Percentiles rank a stretch among this genome's conserved stretches.
phyloP scores from a whole-genome alignment of 805 yeast genomes.

The Lipomyces spencermartinsiae region DNA sequence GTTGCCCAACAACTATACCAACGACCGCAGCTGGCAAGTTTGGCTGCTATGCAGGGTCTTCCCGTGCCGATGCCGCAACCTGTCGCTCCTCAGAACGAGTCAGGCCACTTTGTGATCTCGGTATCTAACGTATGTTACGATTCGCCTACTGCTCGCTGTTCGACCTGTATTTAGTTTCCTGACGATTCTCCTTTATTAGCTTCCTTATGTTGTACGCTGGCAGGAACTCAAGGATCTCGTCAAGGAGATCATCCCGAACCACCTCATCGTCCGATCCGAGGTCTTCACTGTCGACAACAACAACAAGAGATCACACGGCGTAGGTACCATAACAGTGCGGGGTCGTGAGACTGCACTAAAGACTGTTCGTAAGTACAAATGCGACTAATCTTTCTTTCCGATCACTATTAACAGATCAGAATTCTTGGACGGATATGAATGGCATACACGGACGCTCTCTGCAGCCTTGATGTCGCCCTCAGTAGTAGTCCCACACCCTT shows the following conservation, averaged over 20 bases:
- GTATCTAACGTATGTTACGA: slow-evolving; percentile 17
- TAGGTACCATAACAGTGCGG: slow-evolving; percentile 33
- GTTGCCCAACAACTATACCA: not conserved
- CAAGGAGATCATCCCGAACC: slow-evolving; percentile 32
- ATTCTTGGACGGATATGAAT: slow-evolving; percentile 30
- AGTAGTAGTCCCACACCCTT: not conserved
- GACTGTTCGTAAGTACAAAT: slow-evolving; percentile 21
- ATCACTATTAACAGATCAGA: slow-evolving; percentile 11
- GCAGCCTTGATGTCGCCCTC: slow-evolving; percentile 12
- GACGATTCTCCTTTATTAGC: slow-evolving; percentile 12
- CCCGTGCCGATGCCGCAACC: not conserved
- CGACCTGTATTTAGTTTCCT: slow-evolving; percentile 12
- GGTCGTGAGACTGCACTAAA: slow-evolving; percentile 34
- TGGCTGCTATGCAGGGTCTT: not conserved
- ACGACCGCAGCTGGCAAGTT: not conserved
- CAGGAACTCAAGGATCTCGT: slow-evolving; percentile 40
- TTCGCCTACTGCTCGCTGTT: not conserved
- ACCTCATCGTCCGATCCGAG: slow-evolving; percentile 32
- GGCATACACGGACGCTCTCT: slow-evolving; percentile 33
- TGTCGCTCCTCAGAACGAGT: slow-evolving; percentile 7
- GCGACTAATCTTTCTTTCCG: not conserved
- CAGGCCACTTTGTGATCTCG: slow-evolving; percentile 12
- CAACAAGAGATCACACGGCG: slow-evolving; percentile 30
- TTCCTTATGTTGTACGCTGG: slow-evolving; percentile 39
- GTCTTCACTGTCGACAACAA: slow-evolving; percentile 28